Conservation (phyloP, 2,329 filamentous ascomycete genomes). For the Alternaria gansuensis region DNA sequence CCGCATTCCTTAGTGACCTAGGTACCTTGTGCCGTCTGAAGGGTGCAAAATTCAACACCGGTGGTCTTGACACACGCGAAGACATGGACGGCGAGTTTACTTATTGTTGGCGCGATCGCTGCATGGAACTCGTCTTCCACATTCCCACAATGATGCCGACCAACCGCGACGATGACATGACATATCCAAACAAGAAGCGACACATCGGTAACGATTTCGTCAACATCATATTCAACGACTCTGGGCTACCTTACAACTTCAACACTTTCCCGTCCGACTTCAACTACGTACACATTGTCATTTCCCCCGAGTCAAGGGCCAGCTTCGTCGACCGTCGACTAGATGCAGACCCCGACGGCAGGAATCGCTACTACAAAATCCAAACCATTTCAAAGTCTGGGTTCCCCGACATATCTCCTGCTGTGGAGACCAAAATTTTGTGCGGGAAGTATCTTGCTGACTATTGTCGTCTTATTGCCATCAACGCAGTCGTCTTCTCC, state of each 20-base stretch:
- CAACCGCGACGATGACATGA: constrained; percentile 76
- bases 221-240: constrained; percentile 98
- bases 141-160: constrained; percentile 98
- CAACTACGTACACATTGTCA: constrained; percentile 96
- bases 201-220: constrained; percentile 98
- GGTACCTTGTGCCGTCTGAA: constrained; percentile 83
- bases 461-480: constrained; percentile 85
- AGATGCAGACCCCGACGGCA: constrained; percentile 55
- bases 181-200: constrained; percentile 80
- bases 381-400: constrained; percentile 87
- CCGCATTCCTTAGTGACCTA: constrained; percentile 81
- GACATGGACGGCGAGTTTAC: constrained; percentile 86
- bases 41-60: constrained; percentile 88
- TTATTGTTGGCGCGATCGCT: constrained; percentile 92
- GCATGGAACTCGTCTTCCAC: constrained; percentile 95
- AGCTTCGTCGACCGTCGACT: constrained; percentile 70
- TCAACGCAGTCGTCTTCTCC: constrained; percentile 94
- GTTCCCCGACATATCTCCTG: constrained; percentile 91
- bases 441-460: constrained; percentile 81
- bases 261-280: constrained; percentile 94
- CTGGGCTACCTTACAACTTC: constrained; percentile 86
- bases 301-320: constrained; percentile 83
- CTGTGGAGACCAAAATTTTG: constrained; percentile 87
- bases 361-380: constrained; percentile 79
- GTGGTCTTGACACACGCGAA: constrained; percentile 81